Evolutionary conservation across 2,329 filamentous ascomycete species (phyloP).

Genomic region (Penicillium sp.): DNA sequence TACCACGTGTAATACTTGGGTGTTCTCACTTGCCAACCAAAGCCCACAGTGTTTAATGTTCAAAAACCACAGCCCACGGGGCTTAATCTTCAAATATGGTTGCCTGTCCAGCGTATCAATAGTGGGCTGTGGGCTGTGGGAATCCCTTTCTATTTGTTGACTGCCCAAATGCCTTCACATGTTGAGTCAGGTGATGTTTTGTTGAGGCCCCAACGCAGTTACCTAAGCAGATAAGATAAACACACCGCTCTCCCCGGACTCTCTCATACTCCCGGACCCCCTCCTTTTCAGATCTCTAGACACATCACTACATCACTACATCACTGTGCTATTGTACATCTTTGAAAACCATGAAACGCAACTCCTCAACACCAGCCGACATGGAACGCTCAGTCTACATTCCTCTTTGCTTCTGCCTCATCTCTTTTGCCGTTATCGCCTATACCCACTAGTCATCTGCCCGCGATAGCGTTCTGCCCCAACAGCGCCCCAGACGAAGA

Average conservation of each 20-base stretch:
- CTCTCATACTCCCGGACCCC: neutral
- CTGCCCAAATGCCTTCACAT: neutral
- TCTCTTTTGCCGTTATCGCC: conserved; percentile 40
- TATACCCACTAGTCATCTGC: conserved; percentile 30
- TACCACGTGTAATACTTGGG: neutral
- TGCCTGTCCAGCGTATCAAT: neutral
- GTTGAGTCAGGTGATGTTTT: conserved; percentile 13
- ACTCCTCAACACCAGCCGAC: conserved; percentile 16
- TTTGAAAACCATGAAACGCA: conserved; percentile 15
- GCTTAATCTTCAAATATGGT: neutral
- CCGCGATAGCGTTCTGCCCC: conserved; percentile 3
- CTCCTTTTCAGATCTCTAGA: neutral
- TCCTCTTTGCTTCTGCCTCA: conserved; percentile 38
- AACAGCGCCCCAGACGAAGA: neutral
- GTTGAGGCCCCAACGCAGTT: conserved; percentile 15
- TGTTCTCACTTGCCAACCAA: neutral
- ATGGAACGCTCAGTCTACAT: conserved; percentile 40
- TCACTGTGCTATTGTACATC: neutral
- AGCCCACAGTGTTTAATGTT: neutral
- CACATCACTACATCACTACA: neutral
- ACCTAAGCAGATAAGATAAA: conserved; percentile 7
- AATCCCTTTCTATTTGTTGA: neutral
- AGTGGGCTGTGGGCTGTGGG: neutral
- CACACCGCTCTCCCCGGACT: conserved; percentile 4
- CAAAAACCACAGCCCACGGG: neutral